Conservation (phyloP, 805 yeast species). For the Yamadazyma kitorensis region DNA sequence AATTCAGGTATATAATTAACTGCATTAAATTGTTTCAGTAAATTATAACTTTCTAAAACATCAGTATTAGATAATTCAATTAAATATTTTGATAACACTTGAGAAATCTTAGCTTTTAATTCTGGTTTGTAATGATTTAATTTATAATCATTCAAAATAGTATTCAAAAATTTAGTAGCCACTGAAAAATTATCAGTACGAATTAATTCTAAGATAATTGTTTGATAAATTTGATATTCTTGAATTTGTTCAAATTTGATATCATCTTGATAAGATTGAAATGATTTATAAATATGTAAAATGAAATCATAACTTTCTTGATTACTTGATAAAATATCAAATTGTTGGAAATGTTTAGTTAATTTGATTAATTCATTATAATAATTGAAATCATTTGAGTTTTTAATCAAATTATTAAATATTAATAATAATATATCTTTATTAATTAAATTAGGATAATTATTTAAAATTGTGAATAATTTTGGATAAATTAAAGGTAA, state of each 20-base stretch:
- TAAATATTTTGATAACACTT: slow-evolving; percentile 44
- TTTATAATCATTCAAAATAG: slow-evolving; percentile 23
- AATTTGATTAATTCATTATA: slow-evolving; percentile 37
- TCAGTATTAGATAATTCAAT: slow-evolving; percentile 19
- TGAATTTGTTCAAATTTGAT: slow-evolving; percentile 10
- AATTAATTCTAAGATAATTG: slow-evolving; percentile 51
- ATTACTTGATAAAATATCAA: slow-evolving; percentile 15
- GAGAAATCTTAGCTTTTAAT: slow-evolving; percentile 29
- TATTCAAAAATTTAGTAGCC: slow-evolving; percentile 58
- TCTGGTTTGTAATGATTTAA: slow-evolving; percentile 6
- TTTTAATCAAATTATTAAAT: slow-evolving; percentile 15
- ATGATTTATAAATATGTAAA: slow-evolving; percentile 20
- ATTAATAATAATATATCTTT: slow-evolving; percentile 14
- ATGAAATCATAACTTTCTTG: slow-evolving; percentile 25
- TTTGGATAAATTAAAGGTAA: slow-evolving; percentile 31
- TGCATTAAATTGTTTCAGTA: slow-evolving; percentile 26
- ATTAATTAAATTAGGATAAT: slow-evolving; percentile 26
- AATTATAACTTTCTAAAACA: slow-evolving; percentile 19
- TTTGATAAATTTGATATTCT: slow-evolving; percentile 50
- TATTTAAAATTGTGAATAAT: slow-evolving; percentile 28
- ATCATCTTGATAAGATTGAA: background rate
- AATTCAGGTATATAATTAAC: slow-evolving; percentile 36
- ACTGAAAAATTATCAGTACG: slow-evolving; percentile 46
- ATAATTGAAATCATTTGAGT: slow-evolving; percentile 25
- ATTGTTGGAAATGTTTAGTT: slow-evolving; percentile 19